phyloP scores from a whole-genome alignment of 208 protist genomes.

The Lotmaria passim region DNA sequence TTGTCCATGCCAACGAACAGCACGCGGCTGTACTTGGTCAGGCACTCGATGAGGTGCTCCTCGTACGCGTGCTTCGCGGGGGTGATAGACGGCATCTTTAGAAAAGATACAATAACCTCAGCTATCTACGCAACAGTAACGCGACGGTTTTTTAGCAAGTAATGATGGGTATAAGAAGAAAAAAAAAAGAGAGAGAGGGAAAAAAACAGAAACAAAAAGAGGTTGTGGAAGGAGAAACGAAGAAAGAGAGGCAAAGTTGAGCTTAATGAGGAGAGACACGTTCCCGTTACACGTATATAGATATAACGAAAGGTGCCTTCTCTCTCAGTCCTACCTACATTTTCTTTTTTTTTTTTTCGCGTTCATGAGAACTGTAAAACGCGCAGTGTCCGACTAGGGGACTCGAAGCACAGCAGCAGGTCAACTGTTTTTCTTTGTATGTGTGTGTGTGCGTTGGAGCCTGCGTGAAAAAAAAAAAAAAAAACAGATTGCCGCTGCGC shows the following conservation, averaged over 20 bases:
- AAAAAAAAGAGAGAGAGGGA: neutral
- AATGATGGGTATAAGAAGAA: neutral
- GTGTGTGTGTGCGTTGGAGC: no score
- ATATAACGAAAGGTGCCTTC: neutral
- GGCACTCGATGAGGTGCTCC: conserved; percentile 89
- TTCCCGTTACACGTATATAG: neutral
- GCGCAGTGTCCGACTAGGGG: no score
- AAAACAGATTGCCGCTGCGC: no score
- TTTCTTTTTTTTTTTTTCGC: no score
- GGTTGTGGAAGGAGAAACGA: neutral
- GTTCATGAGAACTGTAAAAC: no score
- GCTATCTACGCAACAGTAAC: neutral
- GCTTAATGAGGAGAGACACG: neutral
- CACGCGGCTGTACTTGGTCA: conserved; percentile 96
- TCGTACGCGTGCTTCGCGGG: conserved; percentile 90
- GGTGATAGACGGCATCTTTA: conserved; percentile 64
- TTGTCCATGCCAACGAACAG: conserved; percentile 97
- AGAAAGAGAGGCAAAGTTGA: neutral
- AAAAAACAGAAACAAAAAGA: neutral
- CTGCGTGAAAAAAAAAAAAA: no score
- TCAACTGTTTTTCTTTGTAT: no score
- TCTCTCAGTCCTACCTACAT: no score
- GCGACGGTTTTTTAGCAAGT: neutral
- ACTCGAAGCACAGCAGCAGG: no score
- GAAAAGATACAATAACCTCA: conserved; percentile 15